Evolutionary conservation across 805 yeast species (phyloP), one percentile per base, ranked within the genome.

Genomic region (Candida maltosa): DNA sequence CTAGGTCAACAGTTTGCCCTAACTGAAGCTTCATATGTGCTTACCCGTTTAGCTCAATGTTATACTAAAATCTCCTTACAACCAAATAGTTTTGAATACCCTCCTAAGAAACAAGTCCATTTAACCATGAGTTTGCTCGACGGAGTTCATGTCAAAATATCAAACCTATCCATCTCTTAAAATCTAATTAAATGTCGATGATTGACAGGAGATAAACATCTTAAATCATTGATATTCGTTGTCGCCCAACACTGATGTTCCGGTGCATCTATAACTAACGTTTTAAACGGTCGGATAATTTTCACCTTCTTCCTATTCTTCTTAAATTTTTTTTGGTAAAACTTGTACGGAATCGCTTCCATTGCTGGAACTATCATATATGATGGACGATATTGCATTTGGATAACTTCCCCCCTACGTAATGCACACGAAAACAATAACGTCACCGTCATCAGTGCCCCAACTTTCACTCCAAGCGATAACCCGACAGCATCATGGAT

Each of bases 1-100:
- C 58, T 75, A 39, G 80, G 80, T 27, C 78, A 73, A 58, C 78
- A 74, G 51, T 73, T 71, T 54, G 80, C 79, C 2, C 62, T 73
- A 15, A 71, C 76, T 18, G 78, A 74, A 52, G 75, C 76, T n/a
- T 60, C 70, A 16, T 73, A 71, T 49, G 58, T 64, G 12, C 46
- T 66, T 18, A 60, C 60, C 17, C 58, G 76, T 45, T 48, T 71
- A 27, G 42, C 47, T 8, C 60, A 54, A 43, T 36, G 47, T 37
- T 56, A 55, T 40, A 48, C 53, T 12, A 42, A 48, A 26, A 39
- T 56, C 33, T 39, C 29, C 4, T 40, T 41, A 19, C 40, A 47
- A 37, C 49, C 51, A 22, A 40, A 35, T 30, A 34, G 45, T 12
- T 44, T 42, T 12, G 47, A 49, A 17, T 57, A 60, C 35, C 67